These are phyloP conservation scores for Hymenoscyphus scutula DNA, from an alignment of 2,329 filamentous ascomycete species.

Conservation along the genomic window DNA sequence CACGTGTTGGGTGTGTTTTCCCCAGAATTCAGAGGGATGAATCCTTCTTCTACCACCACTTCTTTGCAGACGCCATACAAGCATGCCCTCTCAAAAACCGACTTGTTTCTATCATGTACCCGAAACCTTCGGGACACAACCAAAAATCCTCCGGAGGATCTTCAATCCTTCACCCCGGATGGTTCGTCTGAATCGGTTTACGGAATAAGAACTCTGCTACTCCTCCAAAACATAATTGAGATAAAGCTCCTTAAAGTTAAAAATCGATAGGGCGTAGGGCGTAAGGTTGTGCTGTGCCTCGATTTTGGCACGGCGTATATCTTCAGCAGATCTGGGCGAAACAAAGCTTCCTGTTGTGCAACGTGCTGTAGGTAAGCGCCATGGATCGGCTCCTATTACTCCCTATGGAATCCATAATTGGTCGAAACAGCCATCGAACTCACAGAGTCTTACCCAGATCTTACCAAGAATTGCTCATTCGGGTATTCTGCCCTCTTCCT, in stretches of 20 bases:
- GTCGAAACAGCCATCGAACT: not conserved
- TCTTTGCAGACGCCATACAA: constrained; percentile 1
- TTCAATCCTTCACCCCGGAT: constrained; percentile 8
- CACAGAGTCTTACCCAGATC: not conserved
- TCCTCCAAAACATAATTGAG: not conserved
- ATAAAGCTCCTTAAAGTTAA: not conserved
- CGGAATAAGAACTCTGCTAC: not conserved
- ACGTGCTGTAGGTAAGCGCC: not conserved
- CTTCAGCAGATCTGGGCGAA: not conserved
- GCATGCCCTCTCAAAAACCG: not conserved
- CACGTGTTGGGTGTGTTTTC: not conserved
- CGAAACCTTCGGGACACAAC: not conserved
- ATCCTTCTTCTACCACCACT: not conserved
- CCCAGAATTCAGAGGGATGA: not conserved
- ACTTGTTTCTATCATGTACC: not conserved
- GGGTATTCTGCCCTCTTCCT: not conserved
- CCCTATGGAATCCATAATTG: not conserved
- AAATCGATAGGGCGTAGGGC: not conserved
- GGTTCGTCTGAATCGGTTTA: constrained; percentile 6
- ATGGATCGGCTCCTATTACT: constrained; percentile 2
- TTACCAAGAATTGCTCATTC: not conserved
- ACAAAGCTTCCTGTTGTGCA: not conserved
- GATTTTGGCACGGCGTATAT: not conserved
- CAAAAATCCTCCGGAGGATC: constrained; percentile 5
- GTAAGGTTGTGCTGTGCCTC: not conserved